Base-by-base conservation (phyloP, 257 asterid genomes). In the Primulina tabacum region DNA sequence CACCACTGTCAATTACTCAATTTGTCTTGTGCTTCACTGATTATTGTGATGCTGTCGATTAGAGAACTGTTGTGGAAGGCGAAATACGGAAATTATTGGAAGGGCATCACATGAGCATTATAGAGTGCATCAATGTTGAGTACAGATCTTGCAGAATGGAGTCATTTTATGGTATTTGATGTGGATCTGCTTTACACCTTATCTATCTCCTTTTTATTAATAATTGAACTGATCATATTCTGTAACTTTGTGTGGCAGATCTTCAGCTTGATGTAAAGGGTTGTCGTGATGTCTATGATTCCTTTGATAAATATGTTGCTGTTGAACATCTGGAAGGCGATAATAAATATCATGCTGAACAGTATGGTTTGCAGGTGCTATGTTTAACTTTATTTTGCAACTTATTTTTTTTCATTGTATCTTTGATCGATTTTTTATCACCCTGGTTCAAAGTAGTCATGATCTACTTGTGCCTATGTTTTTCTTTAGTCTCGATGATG, bases 261-360 rank as follows among this genome's bases (percentile, higher is more conserved):
- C 83, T 80, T 78, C 83, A 80, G 77, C 83, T 83, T 73, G 88
- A 80, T 80, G 88, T 83, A 62, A 83, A 83, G 75, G 88, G 85
- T 73, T 83, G 85, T 70, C 53, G 30, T n/a, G 85, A 80, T 73
- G 83, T 83, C 65, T 83, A 83, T 73, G 88, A 83, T 37, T 78
- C 85, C 4, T 78, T 83, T 75, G 82, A 83, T 69, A 75, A 83
- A 68, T 83, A 80, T 80, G 82, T 83, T 52, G 82, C 20, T 26
- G 78, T 70, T 65, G 85, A 78, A 78, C 79, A 76, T 69, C 78
- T 83, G 52, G 78, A 78, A 35, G 88, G 88, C 5, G 82, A 83
- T 43, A 80, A 83, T 71, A 83, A 75, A 63, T 80, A 83, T 75
- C 82, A 75, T 0, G 83, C 83, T 35, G 87, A 78, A 47, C 70